phyloP scores from a whole-genome alignment of 2,329 filamentous ascomycete species.

The Aureobasidium pullulans region DNA sequence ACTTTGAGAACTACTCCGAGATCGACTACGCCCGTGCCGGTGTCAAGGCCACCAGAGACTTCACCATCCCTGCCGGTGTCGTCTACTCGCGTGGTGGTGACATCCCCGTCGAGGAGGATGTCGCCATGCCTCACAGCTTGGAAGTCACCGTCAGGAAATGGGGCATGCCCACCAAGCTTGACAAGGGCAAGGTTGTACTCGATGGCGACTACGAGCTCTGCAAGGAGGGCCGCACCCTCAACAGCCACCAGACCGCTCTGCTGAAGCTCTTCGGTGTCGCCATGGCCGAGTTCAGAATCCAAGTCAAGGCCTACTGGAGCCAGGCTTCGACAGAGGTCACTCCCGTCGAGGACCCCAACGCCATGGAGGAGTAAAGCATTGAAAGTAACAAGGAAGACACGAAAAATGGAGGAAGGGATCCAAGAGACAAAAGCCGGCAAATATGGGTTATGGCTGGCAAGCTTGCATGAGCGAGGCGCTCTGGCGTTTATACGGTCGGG shows the following conservation, averaged over 20 bases:
- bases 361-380: conserved; percentile 22
- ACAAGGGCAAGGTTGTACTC: conserved; percentile 80
- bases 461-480: conserved; percentile 14
- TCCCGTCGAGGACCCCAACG: conserved; percentile 22
- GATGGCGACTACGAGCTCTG: conserved; percentile 70
- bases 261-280: conserved; percentile 90
- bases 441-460: conserved; percentile 5
- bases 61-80: conserved; percentile 75
- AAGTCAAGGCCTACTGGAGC: conserved; percentile 55
- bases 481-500: conserved; percentile 9
- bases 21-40: conserved; percentile 91
- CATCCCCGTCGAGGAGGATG: conserved; percentile 70
- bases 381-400: neutral
- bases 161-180: conserved; percentile 80
- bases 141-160: conserved; percentile 87
- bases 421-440: neutral
- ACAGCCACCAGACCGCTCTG: conserved; percentile 85
- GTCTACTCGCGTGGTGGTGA: conserved; percentile 75
- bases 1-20: conserved; percentile 65
- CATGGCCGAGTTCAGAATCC: conserved; percentile 82
- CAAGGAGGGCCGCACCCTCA: conserved; percentile 73
- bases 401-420: neutral
- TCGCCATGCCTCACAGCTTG: conserved; percentile 77
- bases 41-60: conserved; percentile 62
- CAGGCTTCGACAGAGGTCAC: conserved; percentile 27